phyloP scores from a whole-genome alignment of 2,329 filamentous ascomycete genomes.

The Apiospora malaysiana region DNA sequence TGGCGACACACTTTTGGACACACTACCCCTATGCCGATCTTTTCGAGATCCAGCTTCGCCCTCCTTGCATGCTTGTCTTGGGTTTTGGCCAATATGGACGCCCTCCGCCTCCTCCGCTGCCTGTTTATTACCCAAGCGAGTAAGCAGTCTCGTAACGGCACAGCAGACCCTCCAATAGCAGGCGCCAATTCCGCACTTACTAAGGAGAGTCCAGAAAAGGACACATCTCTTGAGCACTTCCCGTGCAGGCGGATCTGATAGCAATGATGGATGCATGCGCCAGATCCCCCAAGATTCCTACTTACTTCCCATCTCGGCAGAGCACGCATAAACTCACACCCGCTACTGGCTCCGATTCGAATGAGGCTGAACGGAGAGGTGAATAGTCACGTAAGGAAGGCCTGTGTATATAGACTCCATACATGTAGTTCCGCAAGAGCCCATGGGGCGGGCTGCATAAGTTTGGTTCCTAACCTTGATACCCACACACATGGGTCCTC shows the following conservation, averaged over 20 bases:
- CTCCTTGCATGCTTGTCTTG: conserved; percentile 5
- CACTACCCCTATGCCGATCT: conserved; percentile 3
- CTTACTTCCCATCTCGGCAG: neutral
- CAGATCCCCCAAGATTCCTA: neutral
- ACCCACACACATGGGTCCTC: conserved; percentile 8
- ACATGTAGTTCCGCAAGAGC: neutral
- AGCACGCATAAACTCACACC: neutral
- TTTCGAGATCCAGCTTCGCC: conserved; percentile 7
- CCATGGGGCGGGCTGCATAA: conserved; percentile 9
- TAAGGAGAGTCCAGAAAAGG: neutral
- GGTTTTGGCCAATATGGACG: neutral
- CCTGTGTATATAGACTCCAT: neutral
- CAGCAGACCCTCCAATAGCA: conserved; percentile 2
- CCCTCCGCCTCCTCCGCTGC: neutral
- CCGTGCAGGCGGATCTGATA: neutral
- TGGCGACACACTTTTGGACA: neutral
- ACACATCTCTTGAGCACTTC: neutral
- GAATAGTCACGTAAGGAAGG: neutral
- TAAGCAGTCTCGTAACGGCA: conserved; percentile 13
- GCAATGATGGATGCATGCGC: neutral
- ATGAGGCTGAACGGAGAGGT: conserved; percentile 2
- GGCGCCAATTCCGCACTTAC: neutral
- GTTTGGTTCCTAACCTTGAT: conserved; percentile 8
- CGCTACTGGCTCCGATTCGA: neutral
- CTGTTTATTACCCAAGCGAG: conserved; percentile 3